Evolutionary conservation across 2,329 filamentous ascomycete species (phyloP).

Genomic region (Aphanoascus verrucosus): DNA sequence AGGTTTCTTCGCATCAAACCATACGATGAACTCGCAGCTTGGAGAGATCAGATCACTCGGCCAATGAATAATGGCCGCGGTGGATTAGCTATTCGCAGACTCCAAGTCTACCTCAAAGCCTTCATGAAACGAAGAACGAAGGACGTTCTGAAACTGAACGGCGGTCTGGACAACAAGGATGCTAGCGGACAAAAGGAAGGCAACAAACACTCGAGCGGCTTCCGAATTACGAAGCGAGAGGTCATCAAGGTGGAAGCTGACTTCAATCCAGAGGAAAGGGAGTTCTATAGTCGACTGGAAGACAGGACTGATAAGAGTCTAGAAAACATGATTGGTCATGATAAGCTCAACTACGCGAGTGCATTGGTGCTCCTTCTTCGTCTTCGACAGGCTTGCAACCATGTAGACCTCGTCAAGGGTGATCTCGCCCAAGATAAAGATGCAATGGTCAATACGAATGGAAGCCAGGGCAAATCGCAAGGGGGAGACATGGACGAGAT

Average conservation of each 20-base stretch:
- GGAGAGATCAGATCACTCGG: constrained; percentile 82
- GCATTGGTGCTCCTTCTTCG: constrained; percentile 86
- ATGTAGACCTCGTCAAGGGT: constrained; percentile 74
- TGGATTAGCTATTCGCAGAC: constrained; percentile 72
- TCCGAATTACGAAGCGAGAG: constrained; percentile 86
- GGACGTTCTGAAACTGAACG: constrained; percentile 83
- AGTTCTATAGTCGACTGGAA: constrained; percentile 77
- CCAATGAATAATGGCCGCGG: constrained; percentile 86
- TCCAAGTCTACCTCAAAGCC: constrained; percentile 75
- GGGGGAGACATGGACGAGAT: constrained; percentile 62
- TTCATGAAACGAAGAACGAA: constrained; percentile 99
- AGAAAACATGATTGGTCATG: constrained; percentile 74
- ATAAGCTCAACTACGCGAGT: constrained; percentile 78
- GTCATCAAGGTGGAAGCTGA: constrained; percentile 68
- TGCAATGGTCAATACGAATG: constrained; percentile 54
- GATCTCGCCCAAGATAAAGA: constrained; percentile 84
- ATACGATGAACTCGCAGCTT: constrained; percentile 72
- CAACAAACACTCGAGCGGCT: constrained; percentile 49
- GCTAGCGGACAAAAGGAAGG: constrained; percentile 41
- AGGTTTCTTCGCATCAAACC: constrained; percentile 86
- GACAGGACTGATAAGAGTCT: constrained; percentile 76
- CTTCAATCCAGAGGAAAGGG: constrained; percentile 68
- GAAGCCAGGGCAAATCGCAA: constrained; percentile 42
- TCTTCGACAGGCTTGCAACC: constrained; percentile 86
- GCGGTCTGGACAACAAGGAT: constrained; percentile 65